phyloP scores from a whole-genome alignment of 179 eudicot genomes.

The Patellifolia procumbens region DNA sequence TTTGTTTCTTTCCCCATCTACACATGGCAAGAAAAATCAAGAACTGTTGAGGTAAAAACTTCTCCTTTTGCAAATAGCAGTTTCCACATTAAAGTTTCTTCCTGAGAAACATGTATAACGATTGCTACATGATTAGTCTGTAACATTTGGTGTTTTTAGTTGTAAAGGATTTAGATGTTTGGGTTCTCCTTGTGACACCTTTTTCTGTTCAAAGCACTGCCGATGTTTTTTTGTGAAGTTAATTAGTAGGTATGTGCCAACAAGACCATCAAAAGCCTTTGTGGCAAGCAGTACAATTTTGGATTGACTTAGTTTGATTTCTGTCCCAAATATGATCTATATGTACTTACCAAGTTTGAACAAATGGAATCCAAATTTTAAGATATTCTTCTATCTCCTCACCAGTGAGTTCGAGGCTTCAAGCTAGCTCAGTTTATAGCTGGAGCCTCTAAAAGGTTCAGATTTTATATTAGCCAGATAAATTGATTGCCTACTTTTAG shows the following conservation, averaged over 20 bases:
- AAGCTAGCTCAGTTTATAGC: neutral
- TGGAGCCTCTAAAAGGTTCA: neutral
- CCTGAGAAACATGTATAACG: neutral
- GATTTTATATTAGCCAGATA: too few species aligned
- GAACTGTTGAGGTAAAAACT: constrained; percentile 75
- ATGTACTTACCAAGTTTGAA: too few species aligned
- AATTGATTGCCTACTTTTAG: too few species aligned
- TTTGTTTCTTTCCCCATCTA: constrained; percentile 97
- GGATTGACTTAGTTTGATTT: neutral
- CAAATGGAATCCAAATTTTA: neutral
- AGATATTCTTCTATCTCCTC: neutral
- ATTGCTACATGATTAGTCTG: neutral
- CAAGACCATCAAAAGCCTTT: too few species aligned
- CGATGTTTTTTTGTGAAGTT: too few species aligned
- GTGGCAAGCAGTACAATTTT: neutral
- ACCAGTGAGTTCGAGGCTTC: neutral
- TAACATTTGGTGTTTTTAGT: neutral
- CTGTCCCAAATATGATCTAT: neutral
- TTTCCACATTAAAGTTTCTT: neutral
- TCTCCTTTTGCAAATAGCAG: constrained; percentile 1
- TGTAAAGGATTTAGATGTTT: neutral
- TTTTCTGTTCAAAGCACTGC: neutral
- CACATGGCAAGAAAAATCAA: constrained; percentile 97
- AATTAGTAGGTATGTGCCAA: too few species aligned
- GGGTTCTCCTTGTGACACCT: neutral